Conservation (phyloP, 257 asterid species). For the Primulina huaijiensis region DNA sequence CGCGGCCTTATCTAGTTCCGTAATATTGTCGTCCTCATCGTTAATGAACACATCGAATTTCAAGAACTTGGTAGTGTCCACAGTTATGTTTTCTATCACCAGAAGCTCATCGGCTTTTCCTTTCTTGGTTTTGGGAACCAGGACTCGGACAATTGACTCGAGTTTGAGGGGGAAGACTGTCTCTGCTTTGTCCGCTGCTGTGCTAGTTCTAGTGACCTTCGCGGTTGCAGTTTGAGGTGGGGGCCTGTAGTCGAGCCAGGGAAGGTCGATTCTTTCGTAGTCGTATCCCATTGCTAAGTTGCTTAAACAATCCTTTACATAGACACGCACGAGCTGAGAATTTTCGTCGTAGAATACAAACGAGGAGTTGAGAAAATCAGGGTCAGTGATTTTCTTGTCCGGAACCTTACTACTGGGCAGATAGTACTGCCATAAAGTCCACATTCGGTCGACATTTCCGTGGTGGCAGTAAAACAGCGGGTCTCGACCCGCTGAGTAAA, state of each 20-base stretch:
- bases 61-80: not conserved
- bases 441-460: slow-evolving; percentile 35
- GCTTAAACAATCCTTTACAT: slow-evolving; percentile 26
- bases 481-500: not conserved
- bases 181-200: not conserved
- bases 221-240: slow-evolving; percentile 6
- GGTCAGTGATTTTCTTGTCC: slow-evolving; percentile 12
- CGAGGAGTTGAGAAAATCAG: slow-evolving; percentile 34
- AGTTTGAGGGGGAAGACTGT: slow-evolving; percentile 13
- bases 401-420: not conserved
- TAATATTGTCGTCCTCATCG: slow-evolving; percentile 36
- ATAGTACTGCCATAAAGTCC: slow-evolving; percentile 32
- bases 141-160: slow-evolving; percentile 11
- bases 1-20: slow-evolving; percentile 28
- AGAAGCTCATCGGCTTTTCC: slow-evolving; percentile 23
- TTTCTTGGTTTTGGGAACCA: slow-evolving; percentile 22
- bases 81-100: slow-evolving; percentile 15
- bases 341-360: slow-evolving; percentile 41
- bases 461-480: slow-evolving; percentile 33
- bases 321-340: slow-evolving; percentile 28
- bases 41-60: slow-evolving; percentile 41
- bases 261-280: slow-evolving; percentile 23
- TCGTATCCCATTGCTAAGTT: slow-evolving; percentile 27
- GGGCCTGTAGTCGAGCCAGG: slow-evolving; percentile 30
- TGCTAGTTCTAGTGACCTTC: not conserved